These are phyloP conservation scores for Microdochium bolleyi DNA, from an alignment of 2,329 filamentous ascomycete genomes.

Conservation along the genomic window DNA sequence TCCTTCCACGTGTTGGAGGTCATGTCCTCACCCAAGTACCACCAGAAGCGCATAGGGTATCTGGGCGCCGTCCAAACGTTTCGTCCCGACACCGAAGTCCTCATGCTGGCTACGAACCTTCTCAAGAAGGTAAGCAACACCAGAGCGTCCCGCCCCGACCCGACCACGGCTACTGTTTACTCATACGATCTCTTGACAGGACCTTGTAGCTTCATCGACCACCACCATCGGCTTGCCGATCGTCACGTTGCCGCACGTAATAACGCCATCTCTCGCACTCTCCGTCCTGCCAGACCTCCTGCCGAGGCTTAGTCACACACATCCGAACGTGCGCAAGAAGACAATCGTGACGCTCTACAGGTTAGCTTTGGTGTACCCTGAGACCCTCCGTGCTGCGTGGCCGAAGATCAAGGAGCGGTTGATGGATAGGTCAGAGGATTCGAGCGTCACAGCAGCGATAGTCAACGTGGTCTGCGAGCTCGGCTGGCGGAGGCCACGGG, in stretches of 20 bases:
- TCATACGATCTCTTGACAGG: constrained; percentile 29
- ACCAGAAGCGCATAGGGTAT: constrained; percentile 93
- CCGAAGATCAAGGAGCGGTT: constrained; percentile 94
- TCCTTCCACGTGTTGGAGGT: constrained; percentile 97
- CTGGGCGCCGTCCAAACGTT: constrained; percentile 95
- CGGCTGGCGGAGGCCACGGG: constrained; percentile 86
- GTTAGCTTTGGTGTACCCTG: constrained; percentile 90
- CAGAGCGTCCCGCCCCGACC: constrained; percentile 6
- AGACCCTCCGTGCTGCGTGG: constrained; percentile 87
- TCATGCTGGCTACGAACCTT: constrained; percentile 95
- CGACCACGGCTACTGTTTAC: not conserved
- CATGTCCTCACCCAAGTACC: constrained; percentile 93
- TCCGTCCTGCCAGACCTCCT: constrained; percentile 82
- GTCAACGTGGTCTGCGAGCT: constrained; percentile 96
- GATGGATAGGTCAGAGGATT: constrained; percentile 82
- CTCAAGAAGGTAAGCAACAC: constrained; percentile 68
- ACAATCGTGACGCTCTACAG: constrained; percentile 91
- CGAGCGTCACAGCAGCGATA: constrained; percentile 89
- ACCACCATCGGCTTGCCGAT: constrained; percentile 81
- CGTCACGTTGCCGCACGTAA: constrained; percentile 84
- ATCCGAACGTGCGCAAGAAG: constrained; percentile 85
- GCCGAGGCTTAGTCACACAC: constrained; percentile 78
- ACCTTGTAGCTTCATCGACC: constrained; percentile 64
- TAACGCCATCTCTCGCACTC: constrained; percentile 85
- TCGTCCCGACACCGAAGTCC: constrained; percentile 86